A percentile compares a stretch with the other conserved stretches of the same genome.
Conservation (phyloP, 1,139 yeast species). For the Groenewaldozyma auringiensis region DNA sequence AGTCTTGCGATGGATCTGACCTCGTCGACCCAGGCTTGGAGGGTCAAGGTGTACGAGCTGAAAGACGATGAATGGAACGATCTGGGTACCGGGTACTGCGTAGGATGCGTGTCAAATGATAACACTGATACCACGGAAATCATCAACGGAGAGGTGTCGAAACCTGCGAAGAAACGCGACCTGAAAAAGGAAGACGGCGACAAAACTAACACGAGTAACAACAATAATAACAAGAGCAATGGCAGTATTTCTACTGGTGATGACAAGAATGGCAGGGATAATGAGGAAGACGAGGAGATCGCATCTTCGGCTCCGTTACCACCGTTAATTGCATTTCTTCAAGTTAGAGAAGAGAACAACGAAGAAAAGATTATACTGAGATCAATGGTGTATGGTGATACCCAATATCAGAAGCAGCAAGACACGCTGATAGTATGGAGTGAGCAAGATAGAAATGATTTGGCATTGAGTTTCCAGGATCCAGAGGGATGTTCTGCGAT, state of each 20-base stretch:
- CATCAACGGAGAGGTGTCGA: neutral
- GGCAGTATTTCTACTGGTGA: neutral
- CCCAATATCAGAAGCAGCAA: slow-evolving; percentile 88
- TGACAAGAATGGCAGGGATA: neutral
- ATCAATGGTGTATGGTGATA: slow-evolving; percentile 61
- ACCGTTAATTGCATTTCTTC: slow-evolving; percentile 43
- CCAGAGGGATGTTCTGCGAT: slow-evolving; percentile 79
- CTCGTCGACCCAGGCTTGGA: slow-evolving; percentile 42
- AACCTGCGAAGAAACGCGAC: neutral
- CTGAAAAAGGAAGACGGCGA: slow-evolving; percentile 11
- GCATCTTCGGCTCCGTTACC: neutral
- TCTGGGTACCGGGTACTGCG: slow-evolving; percentile 87
- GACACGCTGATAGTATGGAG: slow-evolving; percentile 95
- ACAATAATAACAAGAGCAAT: neutral
- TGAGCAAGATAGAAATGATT: slow-evolving; percentile 65
- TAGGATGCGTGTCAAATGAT: slow-evolving; percentile 45
- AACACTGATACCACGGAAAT: slow-evolving; percentile 1
- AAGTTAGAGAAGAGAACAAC: slow-evolving; percentile 67
- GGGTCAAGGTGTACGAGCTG: slow-evolving; percentile 83
- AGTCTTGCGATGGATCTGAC: slow-evolving; percentile 27
- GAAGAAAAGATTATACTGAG: slow-evolving; percentile 53
- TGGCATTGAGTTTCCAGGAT: slow-evolving; percentile 89
- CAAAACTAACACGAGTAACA: neutral
- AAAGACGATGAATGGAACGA: slow-evolving; percentile 85
- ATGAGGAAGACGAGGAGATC: neutral